Evolutionary conservation across 352 stramenopile genomes (phyloP).

Genomic region (Phytopythium aichiense): DNA sequence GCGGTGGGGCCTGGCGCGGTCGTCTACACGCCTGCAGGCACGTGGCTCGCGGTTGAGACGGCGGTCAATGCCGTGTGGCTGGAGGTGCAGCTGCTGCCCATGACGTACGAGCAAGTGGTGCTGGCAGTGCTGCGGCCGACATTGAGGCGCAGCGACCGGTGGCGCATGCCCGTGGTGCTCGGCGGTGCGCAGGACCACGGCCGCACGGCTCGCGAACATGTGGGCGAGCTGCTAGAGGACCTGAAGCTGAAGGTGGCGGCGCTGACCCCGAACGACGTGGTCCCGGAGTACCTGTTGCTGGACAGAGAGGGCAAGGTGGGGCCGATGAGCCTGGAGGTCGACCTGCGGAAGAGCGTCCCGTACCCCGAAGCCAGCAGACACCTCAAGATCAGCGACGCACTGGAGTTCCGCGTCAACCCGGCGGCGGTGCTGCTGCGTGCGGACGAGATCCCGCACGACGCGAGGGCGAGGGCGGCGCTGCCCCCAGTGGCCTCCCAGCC

Average conservation of each 20-base stretch:
- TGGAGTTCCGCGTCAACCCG: slow-evolving; percentile 45
- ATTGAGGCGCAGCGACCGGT: slow-evolving; percentile 18
- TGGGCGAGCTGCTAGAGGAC: slow-evolving; percentile 18
- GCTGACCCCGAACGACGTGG: slow-evolving; percentile 22
- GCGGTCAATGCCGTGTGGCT: slow-evolving; percentile 30
- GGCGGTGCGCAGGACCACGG: slow-evolving; percentile 2
- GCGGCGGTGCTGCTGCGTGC: slow-evolving; percentile 31
- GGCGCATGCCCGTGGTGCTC: slow-evolving; percentile 13
- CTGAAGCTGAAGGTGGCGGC: slow-evolving; percentile 10
- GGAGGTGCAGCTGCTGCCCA: slow-evolving; percentile 31
- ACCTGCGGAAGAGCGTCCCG: not conserved
- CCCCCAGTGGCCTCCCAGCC: not conserved
- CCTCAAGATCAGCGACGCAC: slow-evolving; percentile 28
- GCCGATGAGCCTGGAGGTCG: not conserved
- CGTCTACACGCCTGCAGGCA: slow-evolving; percentile 44
- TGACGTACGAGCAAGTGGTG: slow-evolving; percentile 20
- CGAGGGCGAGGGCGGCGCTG: not conserved
- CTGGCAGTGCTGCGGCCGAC: slow-evolving; percentile 29
- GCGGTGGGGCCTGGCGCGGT: slow-evolving; percentile 33
- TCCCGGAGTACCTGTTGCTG: slow-evolving; percentile 32
- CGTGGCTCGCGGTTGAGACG: slow-evolving; percentile 35
- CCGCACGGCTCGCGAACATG: slow-evolving; percentile 9
- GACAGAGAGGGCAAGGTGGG: slow-evolving; percentile 5
- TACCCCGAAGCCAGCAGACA: slow-evolving; percentile 11
- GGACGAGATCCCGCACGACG: slow-evolving; percentile 29